Conservation (phyloP, 345 rosid species). For the Bruguiera parviflora region DNA sequence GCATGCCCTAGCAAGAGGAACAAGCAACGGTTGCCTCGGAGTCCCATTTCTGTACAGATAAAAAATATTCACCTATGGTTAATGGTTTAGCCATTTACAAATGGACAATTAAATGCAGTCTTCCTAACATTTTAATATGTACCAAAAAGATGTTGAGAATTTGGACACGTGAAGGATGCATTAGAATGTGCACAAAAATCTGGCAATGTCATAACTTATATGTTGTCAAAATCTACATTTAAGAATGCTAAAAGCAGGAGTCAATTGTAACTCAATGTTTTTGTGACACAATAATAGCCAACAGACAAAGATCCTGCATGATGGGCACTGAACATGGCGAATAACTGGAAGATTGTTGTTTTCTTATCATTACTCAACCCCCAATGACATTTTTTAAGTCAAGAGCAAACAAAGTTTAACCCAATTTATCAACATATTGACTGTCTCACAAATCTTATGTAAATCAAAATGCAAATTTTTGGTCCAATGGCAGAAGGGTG, state of each 20-base stretch:
- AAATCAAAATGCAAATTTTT: too few relatives aligned
- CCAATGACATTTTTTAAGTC: too few relatives aligned
- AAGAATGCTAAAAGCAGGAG: background rate
- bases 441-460: too few relatives aligned
- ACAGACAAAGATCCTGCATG: background rate
- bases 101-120: constrained; percentile 4
- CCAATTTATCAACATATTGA: too few relatives aligned
- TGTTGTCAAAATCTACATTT: background rate
- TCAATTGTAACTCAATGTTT: background rate
- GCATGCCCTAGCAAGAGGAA: constrained; percentile 80
- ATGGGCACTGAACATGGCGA: too few relatives aligned
- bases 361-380: too few relatives aligned
- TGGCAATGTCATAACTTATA: background rate
- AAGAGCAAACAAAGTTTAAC: too few relatives aligned
- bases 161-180: background rate
- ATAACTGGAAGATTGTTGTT: too few relatives aligned
- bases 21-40: constrained; percentile 87
- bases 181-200: background rate
- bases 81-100: background rate
- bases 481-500: too few relatives aligned
- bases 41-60: constrained; percentile 68
- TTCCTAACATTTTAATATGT: background rate
- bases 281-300: background rate
- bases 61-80: constrained; percentile 5
- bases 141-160: background rate